Percentiles rank a stretch among this genome's conserved stretches.
Conservation (phyloP, 331 rosid genomes). For the Prunus yedoensis region DNA sequence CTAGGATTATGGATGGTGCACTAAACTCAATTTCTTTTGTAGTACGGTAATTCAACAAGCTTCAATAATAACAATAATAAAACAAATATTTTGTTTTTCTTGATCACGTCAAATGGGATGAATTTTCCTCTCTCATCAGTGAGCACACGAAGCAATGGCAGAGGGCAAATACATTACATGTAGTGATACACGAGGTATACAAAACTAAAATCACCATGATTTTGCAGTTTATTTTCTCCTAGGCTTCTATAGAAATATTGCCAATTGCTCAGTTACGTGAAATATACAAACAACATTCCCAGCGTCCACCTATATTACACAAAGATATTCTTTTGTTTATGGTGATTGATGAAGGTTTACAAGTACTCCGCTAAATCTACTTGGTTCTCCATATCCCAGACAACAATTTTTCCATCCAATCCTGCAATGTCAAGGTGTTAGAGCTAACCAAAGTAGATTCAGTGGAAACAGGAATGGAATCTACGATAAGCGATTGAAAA, state of each 20-base stretch:
- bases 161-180: background rate
- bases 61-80: background rate
- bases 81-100: background rate
- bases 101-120: background rate
- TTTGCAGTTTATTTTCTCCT: slow-evolving; percentile 20
- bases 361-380: slow-evolving; percentile 55
- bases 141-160: background rate
- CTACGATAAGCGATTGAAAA: slow-evolving; percentile 1
- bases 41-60: background rate
- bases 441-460: slow-evolving; percentile 3
- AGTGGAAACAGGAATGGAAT: background rate
- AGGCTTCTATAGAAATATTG: slow-evolving; percentile 15
- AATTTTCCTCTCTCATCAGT: background rate
- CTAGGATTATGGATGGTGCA: too few species aligned
- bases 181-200: background rate
- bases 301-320: background rate
- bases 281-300: slow-evolving; percentile 27
- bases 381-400: slow-evolving; percentile 88
- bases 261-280: slow-evolving; percentile 25
- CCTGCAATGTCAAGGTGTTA: slow-evolving; percentile 45
- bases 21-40: background rate
- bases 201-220: slow-evolving; percentile 28
- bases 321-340: slow-evolving; percentile 12
- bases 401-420: slow-evolving; percentile 77
- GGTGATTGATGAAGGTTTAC: slow-evolving; percentile 21